Evolutionary conservation across 257 asterid genomes (phyloP).

Genomic region (Gardenia jasminoides): DNA sequence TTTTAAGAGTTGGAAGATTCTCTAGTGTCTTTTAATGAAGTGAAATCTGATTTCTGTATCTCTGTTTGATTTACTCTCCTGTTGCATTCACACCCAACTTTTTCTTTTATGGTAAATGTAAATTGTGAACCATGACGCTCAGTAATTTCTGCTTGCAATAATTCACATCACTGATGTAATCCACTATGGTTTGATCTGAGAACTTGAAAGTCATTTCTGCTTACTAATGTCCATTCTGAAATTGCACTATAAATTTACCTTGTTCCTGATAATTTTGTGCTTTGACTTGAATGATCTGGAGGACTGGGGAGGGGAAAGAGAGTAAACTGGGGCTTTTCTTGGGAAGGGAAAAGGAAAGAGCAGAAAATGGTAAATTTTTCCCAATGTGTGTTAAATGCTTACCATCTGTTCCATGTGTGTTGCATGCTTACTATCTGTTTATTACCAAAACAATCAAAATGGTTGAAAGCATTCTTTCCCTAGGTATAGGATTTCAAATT

Average conservation of each 20-base stretch:
- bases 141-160: not conserved
- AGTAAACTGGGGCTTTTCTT: not conserved
- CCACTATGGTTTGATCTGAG: not conserved
- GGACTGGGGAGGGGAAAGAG: not conserved
- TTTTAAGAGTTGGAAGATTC: not conserved
- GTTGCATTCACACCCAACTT: not conserved
- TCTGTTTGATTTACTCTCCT: not conserved
- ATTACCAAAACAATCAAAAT: not conserved
- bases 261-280: not conserved
- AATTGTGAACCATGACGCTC: not conserved
- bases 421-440: not conserved
- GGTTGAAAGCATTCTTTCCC: not conserved
- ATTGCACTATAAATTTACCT: not conserved
- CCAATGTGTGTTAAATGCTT: too few species aligned
- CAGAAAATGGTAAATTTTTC: not conserved
- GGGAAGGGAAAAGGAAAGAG: not conserved
- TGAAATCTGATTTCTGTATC: not conserved
- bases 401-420: not conserved
- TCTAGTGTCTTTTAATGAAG: not conserved
- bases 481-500: not conserved
- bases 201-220: not conserved
- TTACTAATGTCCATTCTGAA: not conserved
- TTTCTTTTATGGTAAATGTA: not conserved
- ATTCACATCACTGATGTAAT: not conserved
- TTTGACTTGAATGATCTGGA: not conserved